These are phyloP conservation scores for Hymenochaete sp. DNA, from an alignment of 1,284 basidiomycete species.

Conservation along the genomic window DNA sequence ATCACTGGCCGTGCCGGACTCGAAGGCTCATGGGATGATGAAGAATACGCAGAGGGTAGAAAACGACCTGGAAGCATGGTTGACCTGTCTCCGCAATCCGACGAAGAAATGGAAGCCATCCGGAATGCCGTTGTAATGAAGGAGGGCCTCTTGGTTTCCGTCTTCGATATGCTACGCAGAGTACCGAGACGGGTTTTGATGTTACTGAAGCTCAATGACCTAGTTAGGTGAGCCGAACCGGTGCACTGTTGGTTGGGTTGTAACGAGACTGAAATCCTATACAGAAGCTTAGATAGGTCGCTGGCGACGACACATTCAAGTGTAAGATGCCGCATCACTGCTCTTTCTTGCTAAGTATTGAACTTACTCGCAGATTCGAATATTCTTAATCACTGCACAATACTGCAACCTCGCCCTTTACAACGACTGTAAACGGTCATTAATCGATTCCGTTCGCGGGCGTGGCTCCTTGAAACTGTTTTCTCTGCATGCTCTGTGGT, in stretches of 20 bases:
- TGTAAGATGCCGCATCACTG: slow-evolving; percentile 30
- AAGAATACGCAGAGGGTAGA: slow-evolving; percentile 30
- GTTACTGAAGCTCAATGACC: slow-evolving; percentile 80
- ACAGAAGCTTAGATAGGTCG: slow-evolving; percentile 61
- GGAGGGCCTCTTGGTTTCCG: slow-evolving; percentile 74
- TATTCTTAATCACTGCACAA: slow-evolving; percentile 88
- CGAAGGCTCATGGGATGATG: slow-evolving; percentile 45
- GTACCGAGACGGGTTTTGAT: slow-evolving; percentile 82
- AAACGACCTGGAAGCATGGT: slow-evolving; percentile 66
- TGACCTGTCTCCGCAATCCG: slow-evolving; percentile 57
- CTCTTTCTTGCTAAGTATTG: not conserved
- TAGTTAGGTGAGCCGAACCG: slow-evolving; percentile 49
- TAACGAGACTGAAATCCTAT: not conserved
- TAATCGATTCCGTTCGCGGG: slow-evolving; percentile 40
- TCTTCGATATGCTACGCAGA: slow-evolving; percentile 77
- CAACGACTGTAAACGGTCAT: slow-evolving; percentile 61
- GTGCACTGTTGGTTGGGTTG: not conserved
- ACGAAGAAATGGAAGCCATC: slow-evolving; percentile 71
- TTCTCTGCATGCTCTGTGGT: slow-evolving; percentile 39
- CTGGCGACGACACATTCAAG: slow-evolving; percentile 69
- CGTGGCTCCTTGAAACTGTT: slow-evolving; percentile 47
- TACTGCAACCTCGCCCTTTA: slow-evolving; percentile 85
- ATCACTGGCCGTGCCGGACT: slow-evolving; percentile 64
- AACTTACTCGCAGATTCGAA: slow-evolving; percentile 45
- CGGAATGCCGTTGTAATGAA: slow-evolving; percentile 69